Evolutionary conservation across 2,329 filamentous ascomycete species (phyloP).

Genomic region (Thermomyces lanuginosus): DNA sequence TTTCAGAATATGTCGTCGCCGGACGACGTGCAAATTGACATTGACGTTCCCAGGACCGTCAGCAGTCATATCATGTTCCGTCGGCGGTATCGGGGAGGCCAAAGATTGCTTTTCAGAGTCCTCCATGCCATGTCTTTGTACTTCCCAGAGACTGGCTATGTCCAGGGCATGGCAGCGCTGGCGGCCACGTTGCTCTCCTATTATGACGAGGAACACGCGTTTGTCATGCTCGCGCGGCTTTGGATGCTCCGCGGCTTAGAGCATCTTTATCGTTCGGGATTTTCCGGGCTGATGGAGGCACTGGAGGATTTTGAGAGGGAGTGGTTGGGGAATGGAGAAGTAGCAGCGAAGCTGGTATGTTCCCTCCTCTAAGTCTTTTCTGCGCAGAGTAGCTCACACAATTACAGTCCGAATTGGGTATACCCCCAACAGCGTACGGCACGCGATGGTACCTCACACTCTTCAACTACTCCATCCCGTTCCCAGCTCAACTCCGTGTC

Average conservation of each 20-base stretch:
- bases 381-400: constrained; percentile 2
- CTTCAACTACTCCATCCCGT: constrained; percentile 94
- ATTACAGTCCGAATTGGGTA: constrained; percentile 52
- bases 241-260: constrained; percentile 82
- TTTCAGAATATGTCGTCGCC: constrained; percentile 60
- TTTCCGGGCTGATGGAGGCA: constrained; percentile 71
- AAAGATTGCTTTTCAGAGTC: constrained; percentile 80
- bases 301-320: constrained; percentile 67
- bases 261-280: constrained; percentile 66
- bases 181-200: constrained; percentile 89
- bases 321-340: constrained; percentile 65
- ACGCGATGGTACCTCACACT: constrained; percentile 95
- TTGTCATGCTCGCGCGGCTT: constrained; percentile 90
- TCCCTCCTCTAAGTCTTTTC: constrained; percentile 4
- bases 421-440: constrained; percentile 82
- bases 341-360: constrained; percentile 65
- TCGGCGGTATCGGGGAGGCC: constrained; percentile 74
- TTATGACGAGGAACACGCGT: constrained; percentile 86
- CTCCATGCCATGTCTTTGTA: constrained; percentile 84
- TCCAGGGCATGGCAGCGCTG: constrained; percentile 92
- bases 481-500: constrained; percentile 79
- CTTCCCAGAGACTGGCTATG: constrained; percentile 81
- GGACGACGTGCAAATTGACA: constrained; percentile 91
- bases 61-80: constrained; percentile 96
- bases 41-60: constrained; percentile 90